Conservation (phyloP, 352 stramenopile genomes). For the Pythium brassicae region DNA sequence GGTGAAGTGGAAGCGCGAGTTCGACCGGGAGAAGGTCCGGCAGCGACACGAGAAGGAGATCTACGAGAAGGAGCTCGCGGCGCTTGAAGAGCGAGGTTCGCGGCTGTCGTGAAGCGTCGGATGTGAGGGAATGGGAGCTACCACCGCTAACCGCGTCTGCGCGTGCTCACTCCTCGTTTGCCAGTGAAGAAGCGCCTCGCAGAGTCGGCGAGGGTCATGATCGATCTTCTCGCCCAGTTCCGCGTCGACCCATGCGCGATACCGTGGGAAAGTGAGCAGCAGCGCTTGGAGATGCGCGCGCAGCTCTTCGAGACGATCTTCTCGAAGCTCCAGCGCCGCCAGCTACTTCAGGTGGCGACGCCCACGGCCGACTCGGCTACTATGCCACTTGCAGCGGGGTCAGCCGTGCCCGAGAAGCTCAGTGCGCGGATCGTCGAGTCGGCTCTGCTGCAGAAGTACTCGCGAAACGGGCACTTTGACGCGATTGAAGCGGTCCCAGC, state of each 20-base stretch:
- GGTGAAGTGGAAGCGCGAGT: conserved; percentile 58
- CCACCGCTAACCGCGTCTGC: background rate
- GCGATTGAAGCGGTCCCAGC: conserved; percentile 36
- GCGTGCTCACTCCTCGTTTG: background rate
- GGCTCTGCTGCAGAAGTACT: conserved; percentile 73
- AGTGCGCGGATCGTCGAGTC: conserved; percentile 46
- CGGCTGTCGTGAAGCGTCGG: no score
- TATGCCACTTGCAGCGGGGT: background rate
- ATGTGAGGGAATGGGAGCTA: no score
- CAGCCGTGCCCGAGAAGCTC: conserved; percentile 32
- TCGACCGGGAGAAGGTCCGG: conserved; percentile 55
- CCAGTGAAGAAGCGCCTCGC: conserved; percentile 62
- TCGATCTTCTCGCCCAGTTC: conserved; percentile 59
- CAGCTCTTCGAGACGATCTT: conserved; percentile 68
- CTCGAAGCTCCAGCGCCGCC: conserved; percentile 37
- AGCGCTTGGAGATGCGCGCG: conserved; percentile 41
- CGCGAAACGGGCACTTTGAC: conserved; percentile 76
- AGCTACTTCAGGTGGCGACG: conserved; percentile 12
- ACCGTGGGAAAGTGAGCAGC: conserved; percentile 47
- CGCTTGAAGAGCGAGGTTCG: conserved; percentile 72
- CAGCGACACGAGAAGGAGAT: conserved; percentile 66
- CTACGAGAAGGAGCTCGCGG: conserved; percentile 55
- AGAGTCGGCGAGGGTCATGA: conserved; percentile 70
- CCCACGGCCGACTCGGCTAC: conserved; percentile 8
- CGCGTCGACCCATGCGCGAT: conserved; percentile 38